Evolutionary conservation across 2,329 filamentous ascomycete genomes (phyloP), one percentile per base, ranked within the genome.

Genomic region (Pseudogymnoascus pannorum): DNA sequence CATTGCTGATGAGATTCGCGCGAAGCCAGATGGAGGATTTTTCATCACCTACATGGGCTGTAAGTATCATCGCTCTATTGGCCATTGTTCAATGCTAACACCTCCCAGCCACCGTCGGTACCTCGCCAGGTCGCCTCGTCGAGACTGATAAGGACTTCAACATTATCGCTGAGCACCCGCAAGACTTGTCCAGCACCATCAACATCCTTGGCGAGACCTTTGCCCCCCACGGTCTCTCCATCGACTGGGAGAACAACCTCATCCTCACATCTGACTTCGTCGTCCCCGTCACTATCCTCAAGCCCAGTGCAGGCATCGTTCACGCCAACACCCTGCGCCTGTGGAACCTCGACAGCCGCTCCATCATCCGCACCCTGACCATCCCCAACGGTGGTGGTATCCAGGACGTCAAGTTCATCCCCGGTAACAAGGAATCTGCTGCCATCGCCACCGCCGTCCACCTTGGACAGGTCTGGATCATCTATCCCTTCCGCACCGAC

Each of bases 331-430:
- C 83, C 0, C 76, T 86, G 2, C 79, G 83, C 2, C 78, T 87
- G 2, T 87, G 83, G 83, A 78, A 83, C 60, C 74, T 86, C 4
- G 67, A 74, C 16, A 71, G 72, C 16, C 77, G 80, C 59, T 81
- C 74, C 58, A 86, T 86, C 64, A 76, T 85, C 64, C 83, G 76
- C 60, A 86, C 83, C 14, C 83, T 86, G 63, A 82, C 77, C 11
- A 85, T 87, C 62, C 83, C 83, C 20, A 68, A 83, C 58, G 81
- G 82, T 35, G 76, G 77, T 40, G 83, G 83, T 63, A 86, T 86
- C 58, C 83, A 86, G 67, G 83, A 87, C 64, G 80, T 87, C 68
- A 87, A 87, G 71, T 85, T 86, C 73, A 86, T 86, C 64, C 84
- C 83, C 1, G 80, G 81, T 7, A 82, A 86, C 75, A 68, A 74